These are phyloP conservation scores for Rhizophora apiculata DNA, from an alignment of 345 rosid species.

Conservation along the genomic window DNA sequence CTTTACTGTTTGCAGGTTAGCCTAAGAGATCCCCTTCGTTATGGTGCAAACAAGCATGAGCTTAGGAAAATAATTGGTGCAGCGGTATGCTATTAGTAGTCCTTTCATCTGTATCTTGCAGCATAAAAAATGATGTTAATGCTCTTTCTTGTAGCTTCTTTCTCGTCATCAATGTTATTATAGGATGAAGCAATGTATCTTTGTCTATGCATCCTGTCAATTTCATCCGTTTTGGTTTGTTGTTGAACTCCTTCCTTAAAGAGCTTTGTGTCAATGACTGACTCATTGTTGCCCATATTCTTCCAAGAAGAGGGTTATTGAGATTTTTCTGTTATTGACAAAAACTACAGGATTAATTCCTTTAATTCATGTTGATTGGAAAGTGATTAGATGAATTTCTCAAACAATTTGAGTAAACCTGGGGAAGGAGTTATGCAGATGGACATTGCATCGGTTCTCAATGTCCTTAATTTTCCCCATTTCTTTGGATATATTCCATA, in stretches of 20 bases:
- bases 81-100: slow-evolving; percentile 53
- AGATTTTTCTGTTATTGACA: no score
- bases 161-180: neutral
- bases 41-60: slow-evolving; percentile 60
- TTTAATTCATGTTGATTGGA: no score
- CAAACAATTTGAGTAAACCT: no score
- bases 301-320: neutral
- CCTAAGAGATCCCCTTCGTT: slow-evolving; percentile 86
- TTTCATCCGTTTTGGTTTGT: neutral
- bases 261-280: neutral
- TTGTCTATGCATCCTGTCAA: neutral
- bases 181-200: neutral
- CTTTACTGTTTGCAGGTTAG: slow-evolving; percentile 57
- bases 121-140: neutral
- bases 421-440: no score
- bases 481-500: no score
- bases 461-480: no score
- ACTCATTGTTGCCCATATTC: neutral
- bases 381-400: no score
- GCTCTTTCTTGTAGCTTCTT: no score
- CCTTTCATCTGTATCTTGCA: neutral
- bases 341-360: no score
- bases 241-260: neutral
- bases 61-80: slow-evolving; percentile 81
- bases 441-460: no score